Evolutionary conservation across 345 rosid species (phyloP).

Genomic region (Euphorbia peplus): DNA sequence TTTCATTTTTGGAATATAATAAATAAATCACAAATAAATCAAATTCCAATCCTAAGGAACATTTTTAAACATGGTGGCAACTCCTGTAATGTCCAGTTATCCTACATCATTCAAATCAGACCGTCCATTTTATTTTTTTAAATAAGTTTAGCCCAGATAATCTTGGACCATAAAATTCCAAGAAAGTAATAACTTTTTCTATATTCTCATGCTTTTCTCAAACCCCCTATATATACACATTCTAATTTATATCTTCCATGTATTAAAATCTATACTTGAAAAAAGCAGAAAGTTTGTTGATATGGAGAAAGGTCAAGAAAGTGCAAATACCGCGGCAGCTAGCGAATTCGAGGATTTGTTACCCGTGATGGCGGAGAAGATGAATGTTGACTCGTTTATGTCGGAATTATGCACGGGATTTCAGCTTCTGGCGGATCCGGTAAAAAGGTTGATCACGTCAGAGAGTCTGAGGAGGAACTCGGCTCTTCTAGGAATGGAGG

Average conservation of each 20-base stretch:
- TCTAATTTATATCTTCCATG: not conserved
- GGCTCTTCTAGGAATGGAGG: slow-evolving; percentile 64
- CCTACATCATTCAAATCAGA: not conserved
- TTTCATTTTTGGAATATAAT: not conserved
- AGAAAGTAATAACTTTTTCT: not conserved
- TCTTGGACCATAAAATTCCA: not conserved
- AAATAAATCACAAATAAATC: no score
- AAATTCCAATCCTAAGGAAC: not conserved
- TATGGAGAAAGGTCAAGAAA: slow-evolving; percentile 25
- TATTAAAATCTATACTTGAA: not conserved
- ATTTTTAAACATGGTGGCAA: no score
- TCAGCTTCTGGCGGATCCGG: slow-evolving; percentile 62
- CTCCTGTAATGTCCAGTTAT: not conserved
- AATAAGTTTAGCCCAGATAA: not conserved
- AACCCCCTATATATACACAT: not conserved
- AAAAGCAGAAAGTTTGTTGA: not conserved
- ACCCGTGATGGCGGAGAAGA: slow-evolving; percentile 88
- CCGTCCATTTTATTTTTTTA: not conserved
- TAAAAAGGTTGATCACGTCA: slow-evolving; percentile 55
- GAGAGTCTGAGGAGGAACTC: slow-evolving; percentile 66
- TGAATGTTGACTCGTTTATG: slow-evolving; percentile 70
- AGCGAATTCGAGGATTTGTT: slow-evolving; percentile 61
- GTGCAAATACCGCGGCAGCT: slow-evolving; percentile 14
- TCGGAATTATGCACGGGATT: slow-evolving; percentile 81
- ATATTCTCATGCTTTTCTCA: not conserved